Base-by-base conservation (phyloP, 306 rosid species). In the Leucaena leucocephala region DNA sequence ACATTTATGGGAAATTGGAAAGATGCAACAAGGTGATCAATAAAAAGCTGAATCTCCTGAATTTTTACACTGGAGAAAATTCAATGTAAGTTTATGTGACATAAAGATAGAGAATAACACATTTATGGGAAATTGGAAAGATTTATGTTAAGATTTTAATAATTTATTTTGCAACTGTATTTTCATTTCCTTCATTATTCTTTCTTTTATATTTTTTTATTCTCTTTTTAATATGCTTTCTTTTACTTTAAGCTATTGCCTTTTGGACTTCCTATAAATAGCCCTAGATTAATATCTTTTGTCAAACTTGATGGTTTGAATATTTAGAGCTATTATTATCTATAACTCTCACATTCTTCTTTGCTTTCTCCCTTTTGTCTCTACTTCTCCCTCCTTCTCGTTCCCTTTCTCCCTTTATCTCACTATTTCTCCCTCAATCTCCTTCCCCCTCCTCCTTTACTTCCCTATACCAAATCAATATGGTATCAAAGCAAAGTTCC, bases 41-140 rank as follows among this genome's bases (percentile, higher is more conserved):
- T 89, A 84, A 88, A 94, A 39, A 94, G 97, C 63, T 86, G 86
- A 52, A 91, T 84, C 74, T 83, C 93, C 93, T 91, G 97, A 86
- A 94, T 86, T 83, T 91, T 94, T 36, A 91, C 87, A 70, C 98
- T 92, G 82, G 67, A 92, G 74, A 87, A 78, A 79, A 63, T 40
- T 70, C 81, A 59, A 78, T 38, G 46, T 82, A 82, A 83, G 87
- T 77, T 84, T 84, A 68, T 68, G 77, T 48, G 61, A 76, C 48
- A 73, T 2, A 33, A 2, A 40, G 48, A 66, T 8, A 33, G 45
- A 55, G 76, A 77, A 84, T 73, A 39, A 59, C 36, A 59, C 39
- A 22, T 19, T 19, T 6, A 55, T 55, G 27, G 33, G 13, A 55
- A 55, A 55, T 55, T 19, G 0, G 5, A 55, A 55, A 55, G 12